phyloP scores from a whole-genome alignment of 139 green algal species.

The Coelastrella sp. region DNA sequence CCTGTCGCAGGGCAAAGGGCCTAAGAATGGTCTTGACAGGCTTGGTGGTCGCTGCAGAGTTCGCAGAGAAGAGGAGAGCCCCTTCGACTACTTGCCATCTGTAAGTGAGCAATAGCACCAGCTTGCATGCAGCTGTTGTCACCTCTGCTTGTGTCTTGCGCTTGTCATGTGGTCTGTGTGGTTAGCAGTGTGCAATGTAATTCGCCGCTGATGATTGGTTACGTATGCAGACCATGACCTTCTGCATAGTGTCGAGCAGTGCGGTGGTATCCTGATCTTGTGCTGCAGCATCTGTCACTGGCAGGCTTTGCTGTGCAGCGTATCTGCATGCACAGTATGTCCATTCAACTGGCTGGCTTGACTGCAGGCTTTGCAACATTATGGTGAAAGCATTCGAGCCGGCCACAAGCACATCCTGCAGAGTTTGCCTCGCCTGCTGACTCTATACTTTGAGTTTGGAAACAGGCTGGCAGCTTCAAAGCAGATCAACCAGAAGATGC shows the following conservation, averaged over 20 bases:
- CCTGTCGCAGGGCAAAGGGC: slow-evolving; percentile 32
- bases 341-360: neutral
- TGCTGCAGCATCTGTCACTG: too few relatives aligned
- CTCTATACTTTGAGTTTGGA: slow-evolving; percentile 95
- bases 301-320: too few relatives aligned
- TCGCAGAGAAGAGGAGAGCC: slow-evolving; percentile 16
- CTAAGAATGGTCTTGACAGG: slow-evolving; percentile 28
- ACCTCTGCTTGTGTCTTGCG: too few relatives aligned
- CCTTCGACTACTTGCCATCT: slow-evolving; percentile 26
- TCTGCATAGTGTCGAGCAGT: too few relatives aligned
- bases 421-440: slow-evolving; percentile 93
- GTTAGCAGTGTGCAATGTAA: too few relatives aligned
- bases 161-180: too few relatives aligned
- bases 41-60: slow-evolving; percentile 35
- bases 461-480: slow-evolving; percentile 49
- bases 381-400: slow-evolving; percentile 74
- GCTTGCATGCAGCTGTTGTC: too few relatives aligned
- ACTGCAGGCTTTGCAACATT: slow-evolving; percentile 72
- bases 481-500: neutral
- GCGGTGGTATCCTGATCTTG: too few relatives aligned
- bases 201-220: too few relatives aligned
- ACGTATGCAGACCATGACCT: too few relatives aligned
- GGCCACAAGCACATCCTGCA: slow-evolving; percentile 84
- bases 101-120: neutral
- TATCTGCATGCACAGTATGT: neutral